Evolutionary conservation across 225 moss, liverwort and hornwort species (phyloP).

Genomic region (Ulota crispa): DNA sequence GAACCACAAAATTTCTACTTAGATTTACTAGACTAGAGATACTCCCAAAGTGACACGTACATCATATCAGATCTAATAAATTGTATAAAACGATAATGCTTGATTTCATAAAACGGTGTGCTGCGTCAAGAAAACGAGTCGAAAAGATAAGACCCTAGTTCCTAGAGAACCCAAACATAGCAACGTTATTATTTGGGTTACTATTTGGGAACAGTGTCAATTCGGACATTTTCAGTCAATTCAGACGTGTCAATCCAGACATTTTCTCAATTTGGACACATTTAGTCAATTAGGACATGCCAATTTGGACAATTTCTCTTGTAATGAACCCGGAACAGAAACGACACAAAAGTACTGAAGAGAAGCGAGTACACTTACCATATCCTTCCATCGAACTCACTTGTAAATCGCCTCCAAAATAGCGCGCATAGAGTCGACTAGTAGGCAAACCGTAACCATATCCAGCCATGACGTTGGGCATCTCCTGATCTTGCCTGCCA

Average conservation of each 20-base stretch:
- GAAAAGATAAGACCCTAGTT: neutral
- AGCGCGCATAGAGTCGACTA: slow-evolving; percentile 85
- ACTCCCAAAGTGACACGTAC: neutral
- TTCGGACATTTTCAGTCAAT: no score
- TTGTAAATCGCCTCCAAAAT: slow-evolving; percentile 91
- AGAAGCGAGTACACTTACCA: slow-evolving; percentile 37
- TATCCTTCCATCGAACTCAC: slow-evolving; percentile 93
- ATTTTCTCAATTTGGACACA: no score
- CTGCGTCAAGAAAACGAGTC: neutral
- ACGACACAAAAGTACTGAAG: neutral
- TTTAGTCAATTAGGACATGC: no score
- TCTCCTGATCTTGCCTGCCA: slow-evolving; percentile 60
- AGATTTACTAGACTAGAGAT: neutral
- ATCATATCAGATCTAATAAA: neutral
- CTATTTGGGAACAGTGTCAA: no score
- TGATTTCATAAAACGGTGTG: neutral
- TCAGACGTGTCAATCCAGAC: no score
- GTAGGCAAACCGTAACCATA: slow-evolving; percentile 92
- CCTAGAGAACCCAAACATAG: neutral
- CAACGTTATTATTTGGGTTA: no score
- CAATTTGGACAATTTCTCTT: no score
- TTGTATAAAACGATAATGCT: neutral
- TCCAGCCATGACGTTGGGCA: slow-evolving; percentile 83
- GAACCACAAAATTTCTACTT: slow-evolving; percentile 2
- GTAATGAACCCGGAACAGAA: neutral